Evolutionary conservation across 2,329 filamentous ascomycete genomes (phyloP).

Genomic region (Phoma sp.): DNA sequence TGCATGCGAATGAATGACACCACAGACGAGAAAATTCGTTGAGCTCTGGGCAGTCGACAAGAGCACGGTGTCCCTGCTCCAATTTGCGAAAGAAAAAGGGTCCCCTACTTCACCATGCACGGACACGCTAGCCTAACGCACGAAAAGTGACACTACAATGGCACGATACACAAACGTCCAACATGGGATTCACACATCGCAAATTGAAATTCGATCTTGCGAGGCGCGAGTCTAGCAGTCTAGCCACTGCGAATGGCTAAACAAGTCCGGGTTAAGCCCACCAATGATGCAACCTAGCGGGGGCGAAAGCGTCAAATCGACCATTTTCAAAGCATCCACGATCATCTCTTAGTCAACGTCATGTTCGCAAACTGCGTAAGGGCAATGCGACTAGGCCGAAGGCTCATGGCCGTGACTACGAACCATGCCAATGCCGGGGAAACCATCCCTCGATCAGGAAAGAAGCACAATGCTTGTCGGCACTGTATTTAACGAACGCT

Average conservation of each 20-base stretch:
- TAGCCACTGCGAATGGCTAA: background rate
- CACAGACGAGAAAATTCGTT: background rate
- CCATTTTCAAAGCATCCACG: background rate
- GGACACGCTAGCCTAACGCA: background rate
- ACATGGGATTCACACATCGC: background rate
- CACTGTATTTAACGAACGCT: background rate
- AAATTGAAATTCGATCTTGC: background rate
- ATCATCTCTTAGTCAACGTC: background rate
- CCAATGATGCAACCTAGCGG: background rate
- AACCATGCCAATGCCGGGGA: background rate
- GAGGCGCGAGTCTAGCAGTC: background rate
- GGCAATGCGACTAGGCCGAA: background rate
- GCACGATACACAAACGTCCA: background rate
- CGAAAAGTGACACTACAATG: background rate
- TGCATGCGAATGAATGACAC: background rate
- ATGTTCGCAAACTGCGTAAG: background rate
- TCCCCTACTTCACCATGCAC: background rate
- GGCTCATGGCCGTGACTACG: background rate
- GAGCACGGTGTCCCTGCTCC: background rate
- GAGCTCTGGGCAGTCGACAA: background rate
- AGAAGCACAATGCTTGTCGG: background rate
- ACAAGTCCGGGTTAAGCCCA: background rate
- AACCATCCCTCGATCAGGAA: background rate
- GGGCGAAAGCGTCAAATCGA: background rate
- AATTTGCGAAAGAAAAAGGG: background rate